Conservation (phyloP, 129 eudicot genomes). For the Gnaphalium uliginosum region DNA sequence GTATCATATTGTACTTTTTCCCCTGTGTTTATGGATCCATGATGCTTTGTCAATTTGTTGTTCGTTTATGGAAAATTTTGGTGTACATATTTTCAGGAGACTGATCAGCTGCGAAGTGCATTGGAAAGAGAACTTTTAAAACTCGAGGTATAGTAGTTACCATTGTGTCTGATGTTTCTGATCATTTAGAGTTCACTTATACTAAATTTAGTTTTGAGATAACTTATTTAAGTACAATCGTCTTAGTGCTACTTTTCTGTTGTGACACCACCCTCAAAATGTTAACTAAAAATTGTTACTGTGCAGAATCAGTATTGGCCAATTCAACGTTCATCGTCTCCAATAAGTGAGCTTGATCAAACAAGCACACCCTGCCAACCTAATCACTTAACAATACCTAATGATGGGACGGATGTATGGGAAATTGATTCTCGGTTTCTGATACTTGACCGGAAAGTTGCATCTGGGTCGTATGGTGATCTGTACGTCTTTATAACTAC, state of each 20-base stretch:
- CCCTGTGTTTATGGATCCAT: background rate
- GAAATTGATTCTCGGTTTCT: conserved; percentile 80
- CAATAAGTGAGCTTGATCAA: conserved; percentile 55
- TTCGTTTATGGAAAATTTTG: background rate
- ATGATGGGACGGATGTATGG: conserved; percentile 97
- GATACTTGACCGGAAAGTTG: conserved; percentile 81
- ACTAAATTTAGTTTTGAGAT: background rate
- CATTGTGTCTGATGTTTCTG: background rate
- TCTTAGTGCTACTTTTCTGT: background rate
- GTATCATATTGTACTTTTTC: conserved; percentile 35
- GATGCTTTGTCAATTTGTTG: background rate
- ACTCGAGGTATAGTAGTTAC: conserved; percentile 59
- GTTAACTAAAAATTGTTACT: conserved; percentile 15
- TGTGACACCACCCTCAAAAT: background rate
- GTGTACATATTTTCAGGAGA: conserved; percentile 57
- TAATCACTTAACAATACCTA: conserved; percentile 73
- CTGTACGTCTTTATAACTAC: conserved; percentile 54
- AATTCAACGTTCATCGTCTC: conserved; percentile 41
- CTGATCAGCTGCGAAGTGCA: conserved; percentile 69
- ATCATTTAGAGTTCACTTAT: background rate
- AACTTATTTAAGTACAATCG: background rate
- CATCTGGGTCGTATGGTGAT: conserved; percentile 96
- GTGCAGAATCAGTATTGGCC: conserved; percentile 78
- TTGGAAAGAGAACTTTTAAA: conserved; percentile 58
- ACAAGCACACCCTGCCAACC: conserved; percentile 36